Conservation (phyloP, 106 monocot genomes). For the Ottelia alismoides region DNA sequence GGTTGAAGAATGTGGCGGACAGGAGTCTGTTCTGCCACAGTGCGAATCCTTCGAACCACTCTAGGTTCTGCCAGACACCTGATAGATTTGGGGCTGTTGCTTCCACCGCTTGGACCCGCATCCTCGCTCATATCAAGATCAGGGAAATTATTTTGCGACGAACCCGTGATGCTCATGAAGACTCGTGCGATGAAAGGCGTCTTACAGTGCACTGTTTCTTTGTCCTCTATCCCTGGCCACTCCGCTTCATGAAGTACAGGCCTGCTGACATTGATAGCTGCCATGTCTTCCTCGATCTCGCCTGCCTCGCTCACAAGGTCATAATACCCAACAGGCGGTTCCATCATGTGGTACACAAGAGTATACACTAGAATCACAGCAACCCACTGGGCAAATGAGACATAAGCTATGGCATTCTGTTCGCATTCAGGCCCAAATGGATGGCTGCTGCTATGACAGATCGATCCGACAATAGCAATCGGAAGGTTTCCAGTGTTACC, state of each 20-base stretch:
- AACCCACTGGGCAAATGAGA: conserved; percentile 86
- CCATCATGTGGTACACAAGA: too few relatives aligned
- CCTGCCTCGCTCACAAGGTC: too few relatives aligned
- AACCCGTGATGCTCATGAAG: conserved; percentile 5
- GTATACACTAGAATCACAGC: conserved; percentile 66
- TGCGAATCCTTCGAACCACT: conserved; percentile 52
- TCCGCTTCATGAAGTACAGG: too few relatives aligned
- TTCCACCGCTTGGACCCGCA: not conserved
- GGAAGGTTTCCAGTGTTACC: conserved; percentile 90
- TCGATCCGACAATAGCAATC: conserved; percentile 62
- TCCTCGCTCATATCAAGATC: conserved; percentile 8
- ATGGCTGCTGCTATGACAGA: conserved; percentile 51
- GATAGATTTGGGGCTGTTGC: conserved; percentile 59
- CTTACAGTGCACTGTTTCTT: too few relatives aligned
- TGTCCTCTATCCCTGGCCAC: conserved; percentile 6
- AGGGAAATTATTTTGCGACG: not conserved
- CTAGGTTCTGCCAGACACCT: conserved; percentile 43
- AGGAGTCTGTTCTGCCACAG: conserved; percentile 67
- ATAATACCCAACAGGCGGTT: too few relatives aligned
- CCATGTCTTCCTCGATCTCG: not conserved
- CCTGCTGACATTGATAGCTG: conserved; percentile 1
- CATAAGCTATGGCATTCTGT: conserved; percentile 52
- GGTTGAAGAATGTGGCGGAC: conserved; percentile 64
- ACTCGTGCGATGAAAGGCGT: too few relatives aligned
- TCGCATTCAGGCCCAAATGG: conserved; percentile 58